Base-by-base conservation (phyloP, 768 basidiomycete genomes). In the Plicaturopsis crispa region DNA sequence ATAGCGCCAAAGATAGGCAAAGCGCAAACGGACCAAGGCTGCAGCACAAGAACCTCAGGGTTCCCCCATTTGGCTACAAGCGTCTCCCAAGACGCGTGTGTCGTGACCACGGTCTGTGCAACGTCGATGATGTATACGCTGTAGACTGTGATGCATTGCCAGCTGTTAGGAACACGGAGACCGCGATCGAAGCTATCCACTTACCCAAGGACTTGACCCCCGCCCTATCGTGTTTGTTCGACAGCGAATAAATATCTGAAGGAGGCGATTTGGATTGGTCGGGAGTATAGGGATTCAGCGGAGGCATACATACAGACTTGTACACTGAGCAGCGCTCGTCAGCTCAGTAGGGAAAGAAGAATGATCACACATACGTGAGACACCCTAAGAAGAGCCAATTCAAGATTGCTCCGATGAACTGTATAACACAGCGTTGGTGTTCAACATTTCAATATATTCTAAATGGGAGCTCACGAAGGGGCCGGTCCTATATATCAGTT, bases 51-150 rank as follows among this genome's bases (percentile, higher is more conserved):
- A 22, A 35, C 19, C 16, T 21, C 21, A 14, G 23, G 7, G 21
- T 40, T 23, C 12, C 39, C 39, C 39, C 39, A 40, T n/a, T 18
- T 16, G 10, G 13, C 14, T 3, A 40, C 23, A 14, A 40, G 33
- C 3, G 35, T 35, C 4, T 17, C 17, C 6, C 31, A 40, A 10
- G 33, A 14, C 12, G 19, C 18, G 20, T 40, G 39, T 7, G 39
- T 40, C n/a, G 23, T 8, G n/a, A 40, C 35, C 4, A 19, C 39
- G 8, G 39, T 40, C 18, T 40, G 39, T 8, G 35, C 17, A 10
- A 35, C 35, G 17, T 40, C 39, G 10, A 35, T 6, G 10, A 19
- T 14, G 14, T 4, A 40, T 12, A 44, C 20, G n/a, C 31, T 23
- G 14, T 31, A 43, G 30, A 40, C 42, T 48, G 26, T 14, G 26